Evolutionary conservation across 805 yeast genomes (phyloP), one percentile per base, ranked within the genome.

Genomic region (Ogataea kodamae): DNA sequence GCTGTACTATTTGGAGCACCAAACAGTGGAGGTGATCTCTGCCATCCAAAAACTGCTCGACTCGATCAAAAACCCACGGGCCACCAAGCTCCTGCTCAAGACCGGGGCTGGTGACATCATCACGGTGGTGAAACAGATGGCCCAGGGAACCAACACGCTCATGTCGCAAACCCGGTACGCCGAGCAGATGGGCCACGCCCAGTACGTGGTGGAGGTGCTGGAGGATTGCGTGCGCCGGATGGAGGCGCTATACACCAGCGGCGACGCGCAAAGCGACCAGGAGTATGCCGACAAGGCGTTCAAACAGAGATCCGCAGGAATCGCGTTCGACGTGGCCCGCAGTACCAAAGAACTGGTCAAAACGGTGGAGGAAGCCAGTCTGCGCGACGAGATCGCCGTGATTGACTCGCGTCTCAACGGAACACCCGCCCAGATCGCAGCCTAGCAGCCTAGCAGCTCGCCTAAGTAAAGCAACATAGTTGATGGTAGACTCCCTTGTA

Each of bases 291-390:
- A 87, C 54, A 82, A 84, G 57, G 83, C 83, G 49, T 81, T 87
- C 65, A 86, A 86, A 61, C 97, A 90, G 61, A 75, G 97, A 52
- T 74, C 90, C 45, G 97, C 97, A 0, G 97, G 97, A 2, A 82
- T 89, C 47, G 90, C 96, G 18, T 90, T 88, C 64, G 97, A 90
- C 57, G 85, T 90, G 62, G 97, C 97, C 15, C 88, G 90, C 61
- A 83, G 95, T 58, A 90, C 97, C 5, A 90, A 89, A 59, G 97
- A 90, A 59, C 71, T 90, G 54, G 97, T 90, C 13, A 89, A 89
- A 64, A 85, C 95, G 1, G 96, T 90, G 5, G 97, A 90, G 57
- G 97, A 89, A 55, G 95, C 95, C 15, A 82, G 89, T 52, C 65
- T 89, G 50, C 81, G 81, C 51, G 89, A 82, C 46, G 96, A 88